phyloP scores from a whole-genome alignment of 495 filamentous ascomycete species.

The Penicillium ochrochloron region DNA sequence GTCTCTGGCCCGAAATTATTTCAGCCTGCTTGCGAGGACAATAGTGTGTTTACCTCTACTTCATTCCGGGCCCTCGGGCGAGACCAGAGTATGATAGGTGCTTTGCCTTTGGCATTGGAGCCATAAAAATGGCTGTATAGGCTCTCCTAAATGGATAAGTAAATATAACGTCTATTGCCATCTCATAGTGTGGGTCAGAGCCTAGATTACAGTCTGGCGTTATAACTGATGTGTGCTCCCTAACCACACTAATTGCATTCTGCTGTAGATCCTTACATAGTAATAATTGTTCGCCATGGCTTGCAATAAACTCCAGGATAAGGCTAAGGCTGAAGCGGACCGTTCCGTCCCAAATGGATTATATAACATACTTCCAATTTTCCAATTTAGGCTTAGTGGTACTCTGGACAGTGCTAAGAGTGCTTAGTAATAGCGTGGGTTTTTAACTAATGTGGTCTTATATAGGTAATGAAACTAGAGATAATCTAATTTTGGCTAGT shows the following conservation, averaged over 20 bases:
- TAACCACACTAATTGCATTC: background rate
- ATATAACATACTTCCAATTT: background rate
- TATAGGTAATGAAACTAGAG: no score
- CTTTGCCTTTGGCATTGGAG: background rate
- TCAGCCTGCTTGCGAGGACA: background rate
- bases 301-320: background rate
- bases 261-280: background rate
- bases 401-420: no score
- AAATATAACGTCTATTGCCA: background rate
- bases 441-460: no score
- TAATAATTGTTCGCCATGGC: background rate
- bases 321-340: background rate
- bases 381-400: no score
- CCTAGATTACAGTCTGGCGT: background rate
- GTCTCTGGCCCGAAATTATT: slow-evolving; percentile 6
- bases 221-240: background rate
- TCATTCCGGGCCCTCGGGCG: background rate
- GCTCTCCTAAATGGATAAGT: background rate
- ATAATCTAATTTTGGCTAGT: no score
- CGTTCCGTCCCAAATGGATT: background rate
- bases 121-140: background rate
- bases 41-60: background rate
- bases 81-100: background rate
- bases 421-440: no score
- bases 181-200: background rate